Evolutionary conservation across 2,329 filamentous ascomycete genomes (phyloP), one percentile per base, ranked within the genome.

Genomic region (Cytospora mali): DNA sequence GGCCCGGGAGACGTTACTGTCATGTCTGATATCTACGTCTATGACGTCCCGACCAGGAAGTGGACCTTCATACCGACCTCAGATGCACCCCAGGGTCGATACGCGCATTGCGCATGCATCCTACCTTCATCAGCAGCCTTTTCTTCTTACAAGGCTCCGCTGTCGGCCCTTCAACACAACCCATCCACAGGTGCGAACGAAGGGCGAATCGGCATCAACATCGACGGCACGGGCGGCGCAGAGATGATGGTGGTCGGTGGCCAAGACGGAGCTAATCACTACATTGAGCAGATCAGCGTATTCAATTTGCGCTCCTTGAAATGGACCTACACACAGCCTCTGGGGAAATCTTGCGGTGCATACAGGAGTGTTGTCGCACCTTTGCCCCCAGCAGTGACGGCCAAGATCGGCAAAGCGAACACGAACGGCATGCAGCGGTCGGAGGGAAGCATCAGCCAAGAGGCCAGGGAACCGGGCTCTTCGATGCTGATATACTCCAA

Each of bases 401-500:
- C 85, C 3, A 86, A 86, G 66, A 85, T 93, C 58, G 90, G 90
- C 55, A 87, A 84, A 67, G 76, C 81, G n/a, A 81, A 82, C 55
- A 69, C 74, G 4, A 77, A 76, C 50, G 74, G 73, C 13, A 68
- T 74, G 18, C 74, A 79, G 49, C 76, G 78, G 7, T 72, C 73
- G 3, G 82, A 84, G 6, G 73, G 75, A 14, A 75, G 75, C n/a
- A 80, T 81, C 65, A 81, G 80, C 67, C 80, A 82, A 60, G 84
- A 88, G 66, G 74, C 79, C 4, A 80, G 81, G 31, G 85, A 88
- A 55, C 75, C 83, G 0, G 85, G 84, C 7, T 86, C 85, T 1
- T 88, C 87, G 1, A 97, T 98, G 93, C 83, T 99, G 66, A 96
- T 99, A 52, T 99, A 99, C 75, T 98, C 94, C 27, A 99, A 99